Evolutionary conservation across 2,329 filamentous ascomycete species (phyloP), one percentile per base, ranked within the genome.

Genomic region (Aspergillus fumigatiaffinis): DNA sequence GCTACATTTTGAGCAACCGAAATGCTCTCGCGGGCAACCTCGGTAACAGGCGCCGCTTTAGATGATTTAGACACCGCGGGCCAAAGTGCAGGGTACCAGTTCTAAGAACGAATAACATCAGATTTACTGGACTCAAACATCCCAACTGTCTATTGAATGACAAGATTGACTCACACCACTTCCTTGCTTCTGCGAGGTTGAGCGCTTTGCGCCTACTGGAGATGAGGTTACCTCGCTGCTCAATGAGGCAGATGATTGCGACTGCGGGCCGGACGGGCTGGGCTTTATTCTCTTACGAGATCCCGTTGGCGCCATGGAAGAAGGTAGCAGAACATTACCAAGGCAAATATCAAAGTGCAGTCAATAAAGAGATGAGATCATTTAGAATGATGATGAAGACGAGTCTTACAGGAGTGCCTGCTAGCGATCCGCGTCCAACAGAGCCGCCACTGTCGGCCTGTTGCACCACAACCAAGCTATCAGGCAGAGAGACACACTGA

Each of bases 1-100:
- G 72, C 68, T 56, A 68, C 64, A 59, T 71, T 72, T 58, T 72
- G 72, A 46, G 75, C 72, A 51, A 75, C 77, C 42, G 76, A 77
- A 51, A 79, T 79, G 65, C 76, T 80, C 68, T 80, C 79, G 65
- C 74, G 74, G 60, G 77, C 77, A 68, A 80, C 74, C 70, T 81
- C 76, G 57, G 78, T 79, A 64, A 80, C 70, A 51, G 79, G 75
- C 41, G 75, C 71, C 50, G 79, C 76, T 66, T 81, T 81, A 38
- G 71, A 71, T 49, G 68, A 68, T 63, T 73, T 72, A 41, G 68
- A 68, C 52, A 61, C 57, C 25, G 65, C 61, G 42, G 77, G 76
- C 79, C 79, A 81, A 26, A 75, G 74, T 53, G 72, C 75, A 28
- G 72, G 74, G 62, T 79, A 78, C 77, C 77, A 79, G 53, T 68